A percentile compares a stretch with the other conserved stretches of the same genome.
Evolutionary conservation across 2,329 filamentous ascomycete species (phyloP).

Genomic region (Iodosphaeria phyllophila): DNA sequence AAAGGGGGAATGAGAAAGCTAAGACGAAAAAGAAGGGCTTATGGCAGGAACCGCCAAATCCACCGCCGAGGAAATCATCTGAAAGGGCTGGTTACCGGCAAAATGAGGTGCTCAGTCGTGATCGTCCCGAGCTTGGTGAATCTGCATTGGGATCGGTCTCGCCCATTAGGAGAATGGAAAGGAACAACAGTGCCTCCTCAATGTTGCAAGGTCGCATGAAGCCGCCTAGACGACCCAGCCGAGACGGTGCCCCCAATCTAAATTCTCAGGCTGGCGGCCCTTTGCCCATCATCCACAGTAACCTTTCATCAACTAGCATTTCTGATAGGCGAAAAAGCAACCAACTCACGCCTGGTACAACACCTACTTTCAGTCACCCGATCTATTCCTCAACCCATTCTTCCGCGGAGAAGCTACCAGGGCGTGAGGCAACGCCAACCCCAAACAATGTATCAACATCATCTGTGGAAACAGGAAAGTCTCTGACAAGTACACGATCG

Average conservation of each 20-base stretch:
- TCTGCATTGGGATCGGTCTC: too few species aligned
- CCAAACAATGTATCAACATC: too few species aligned
- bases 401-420: conserved; percentile 10
- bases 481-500: conserved; percentile 21
- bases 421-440: conserved; percentile 17
- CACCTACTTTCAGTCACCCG: conserved; percentile 16
- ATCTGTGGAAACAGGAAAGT: too few species aligned
- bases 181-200: too few species aligned
- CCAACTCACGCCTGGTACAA: conserved; percentile 14
- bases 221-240: conserved; percentile 43
- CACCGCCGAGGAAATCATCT: conserved; percentile 42
- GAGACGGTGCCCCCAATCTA: conserved; percentile 47
- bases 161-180: too few species aligned
- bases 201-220: conserved; percentile 16
- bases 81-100: too few species aligned
- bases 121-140: too few species aligned
- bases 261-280: conserved; percentile 33
- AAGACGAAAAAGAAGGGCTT: conserved; percentile 25
- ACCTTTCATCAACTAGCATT: conserved; percentile 29
- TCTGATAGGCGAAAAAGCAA: conserved; percentile 26
- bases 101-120: too few species aligned
- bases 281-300: conserved; percentile 42
- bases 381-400: conserved; percentile 14
- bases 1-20: conserved; percentile 17
- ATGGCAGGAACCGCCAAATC: conserved; percentile 34